Base-by-base conservation (phyloP, 495 filamentous ascomycete genomes). In the Penicillium soppii region DNA sequence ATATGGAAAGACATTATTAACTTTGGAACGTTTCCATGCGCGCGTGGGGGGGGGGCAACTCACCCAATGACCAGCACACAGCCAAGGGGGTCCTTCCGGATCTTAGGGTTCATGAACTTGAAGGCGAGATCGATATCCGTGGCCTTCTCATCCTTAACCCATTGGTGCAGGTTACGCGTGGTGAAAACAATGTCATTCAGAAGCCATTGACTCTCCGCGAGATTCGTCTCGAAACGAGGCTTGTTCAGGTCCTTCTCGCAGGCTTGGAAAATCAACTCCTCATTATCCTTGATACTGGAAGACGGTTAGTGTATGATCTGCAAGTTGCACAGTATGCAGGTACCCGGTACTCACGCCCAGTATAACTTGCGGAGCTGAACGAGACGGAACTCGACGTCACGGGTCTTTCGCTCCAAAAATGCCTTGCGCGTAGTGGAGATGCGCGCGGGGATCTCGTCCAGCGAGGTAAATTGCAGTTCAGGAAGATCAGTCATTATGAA, bases 361-460 rank as follows among this genome's bases (percentile, higher is more conserved):
- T 95, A 97, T 36, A 97, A 85, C 76, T 90, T 92, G 42, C 91
- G 86, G 30, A 97, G 84, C 77, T 97, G 92, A 15, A 81, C 72
- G 43, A 91, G 76, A 44, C 94, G 81, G 76, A 88, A 98, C 57
- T 87, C 80, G 47, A 96, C 63, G 45, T 87, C 78, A 61, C 88
- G 87, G 3, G 90, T 95, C 74, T 87, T 89, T 67, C 92, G 84
- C 12, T 88, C 76, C 54, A 77, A 73, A 74, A 90, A 97, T 17
- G 85, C 76, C 45, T 75, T 69, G 62, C 83, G 82, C 9, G 82
- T 68, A 8, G 68, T 75, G 51, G 78, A 75, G 61, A 79, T 76
- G 35, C 83, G 80, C 49, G 58, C 59, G 13, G 83, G 72, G 57
- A 97, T 90, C 45, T 68, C 68, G 23, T 89, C 87, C 41, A 88